A percentile compares a stretch with the other conserved stretches of the same genome.
Conservation (phyloP, 1,284 basidiomycete species). For the Puccinia hordei region DNA sequence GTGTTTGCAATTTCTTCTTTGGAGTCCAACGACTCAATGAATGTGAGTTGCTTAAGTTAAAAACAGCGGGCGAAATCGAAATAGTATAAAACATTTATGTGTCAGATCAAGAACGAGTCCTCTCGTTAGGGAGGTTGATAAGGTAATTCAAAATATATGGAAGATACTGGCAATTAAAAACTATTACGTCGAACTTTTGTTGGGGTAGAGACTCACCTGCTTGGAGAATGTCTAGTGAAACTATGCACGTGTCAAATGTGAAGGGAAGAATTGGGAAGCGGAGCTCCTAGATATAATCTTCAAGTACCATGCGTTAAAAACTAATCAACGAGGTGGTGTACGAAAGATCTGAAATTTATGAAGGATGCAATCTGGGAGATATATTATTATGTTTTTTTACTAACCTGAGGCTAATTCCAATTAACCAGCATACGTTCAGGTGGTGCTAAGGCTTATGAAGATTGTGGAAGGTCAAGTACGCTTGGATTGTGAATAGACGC, state of each 20-base stretch:
- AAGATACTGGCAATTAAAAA: neutral
- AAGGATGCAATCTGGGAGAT: neutral
- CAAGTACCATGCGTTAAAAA: neutral
- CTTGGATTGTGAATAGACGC: neutral
- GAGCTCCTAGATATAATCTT: neutral
- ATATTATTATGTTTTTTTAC: neutral
- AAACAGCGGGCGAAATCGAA: neutral
- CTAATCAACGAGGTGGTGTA: neutral
- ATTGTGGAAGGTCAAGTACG: constrained; percentile 12
- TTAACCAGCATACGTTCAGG: neutral
- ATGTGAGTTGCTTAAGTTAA: neutral
- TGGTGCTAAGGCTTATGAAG: constrained; percentile 5
- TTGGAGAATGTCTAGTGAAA: neutral
- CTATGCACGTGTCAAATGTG: neutral
- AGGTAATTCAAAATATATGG: neutral
- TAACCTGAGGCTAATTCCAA: neutral
- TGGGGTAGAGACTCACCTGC: neutral
- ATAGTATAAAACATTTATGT: neutral
- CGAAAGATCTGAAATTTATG: neutral
- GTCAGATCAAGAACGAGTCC: neutral
- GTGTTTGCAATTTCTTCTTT: neutral
- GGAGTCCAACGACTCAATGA: neutral
- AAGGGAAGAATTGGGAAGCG: neutral
- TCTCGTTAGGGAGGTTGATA: neutral
- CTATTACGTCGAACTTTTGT: neutral